phyloP scores from a whole-genome alignment of 257 asterid species.

The Nicotiana undulata region DNA sequence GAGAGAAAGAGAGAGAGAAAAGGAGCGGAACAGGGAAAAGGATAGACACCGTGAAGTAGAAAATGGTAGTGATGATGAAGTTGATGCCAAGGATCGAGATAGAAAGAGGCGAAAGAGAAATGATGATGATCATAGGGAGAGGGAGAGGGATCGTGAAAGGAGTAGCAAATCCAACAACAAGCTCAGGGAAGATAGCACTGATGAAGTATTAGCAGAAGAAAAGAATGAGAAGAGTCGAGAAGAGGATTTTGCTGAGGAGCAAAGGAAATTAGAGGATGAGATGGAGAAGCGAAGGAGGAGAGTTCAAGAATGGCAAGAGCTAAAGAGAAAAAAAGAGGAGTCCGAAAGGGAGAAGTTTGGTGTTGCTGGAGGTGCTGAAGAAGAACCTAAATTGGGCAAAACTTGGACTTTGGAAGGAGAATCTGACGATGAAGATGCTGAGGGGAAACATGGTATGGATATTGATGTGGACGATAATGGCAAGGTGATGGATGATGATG shows the following conservation, averaged over 20 bases:
- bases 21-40: conserved; percentile 31
- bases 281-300: conserved; percentile 80
- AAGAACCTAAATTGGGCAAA: conserved; percentile 63
- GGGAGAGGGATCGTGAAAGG: conserved; percentile 36
- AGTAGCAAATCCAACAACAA: conserved; percentile 26
- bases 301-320: conserved; percentile 94
- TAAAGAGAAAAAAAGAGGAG: conserved; percentile 62
- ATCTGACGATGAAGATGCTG: conserved; percentile 83
- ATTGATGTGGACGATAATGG: conserved; percentile 34
- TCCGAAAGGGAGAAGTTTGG: conserved; percentile 66
- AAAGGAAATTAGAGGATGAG: conserved; percentile 72
- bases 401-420: conserved; percentile 88
- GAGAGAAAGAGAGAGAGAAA: conserved; percentile 38
- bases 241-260: conserved; percentile 78
- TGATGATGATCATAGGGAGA: conserved; percentile 30
- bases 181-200: conserved; percentile 38
- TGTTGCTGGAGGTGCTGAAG: conserved; percentile 32
- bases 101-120: conserved; percentile 51
- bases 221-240: conserved; percentile 47
- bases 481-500: conserved; percentile 21
- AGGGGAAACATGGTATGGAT: conserved; percentile 41
- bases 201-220: conserved; percentile 22
- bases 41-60: conserved; percentile 40
- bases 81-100: conserved; percentile 44
- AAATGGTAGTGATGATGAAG: conserved; percentile 46